phyloP scores from a whole-genome alignment of 2,329 filamentous ascomycete genomes.

The Colletotrichum melonis region DNA sequence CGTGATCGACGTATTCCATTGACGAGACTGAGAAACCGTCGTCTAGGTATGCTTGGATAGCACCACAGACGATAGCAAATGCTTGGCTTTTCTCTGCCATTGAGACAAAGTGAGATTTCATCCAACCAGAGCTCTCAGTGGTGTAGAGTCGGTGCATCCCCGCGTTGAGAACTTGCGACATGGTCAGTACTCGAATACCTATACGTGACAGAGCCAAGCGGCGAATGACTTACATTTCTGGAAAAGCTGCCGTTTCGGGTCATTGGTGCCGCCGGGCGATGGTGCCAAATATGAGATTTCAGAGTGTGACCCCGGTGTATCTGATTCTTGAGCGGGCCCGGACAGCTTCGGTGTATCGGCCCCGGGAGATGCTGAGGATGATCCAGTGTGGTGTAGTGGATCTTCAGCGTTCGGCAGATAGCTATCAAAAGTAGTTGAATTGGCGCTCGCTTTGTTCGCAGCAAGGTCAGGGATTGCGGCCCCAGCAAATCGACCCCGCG shows the following conservation, averaged over 20 bases:
- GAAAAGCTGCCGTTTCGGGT: conserved; percentile 21
- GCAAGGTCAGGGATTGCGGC: conserved; percentile 19
- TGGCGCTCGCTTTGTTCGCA: background rate
- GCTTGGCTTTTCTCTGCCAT: conserved; percentile 26
- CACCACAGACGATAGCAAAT: conserved; percentile 27
- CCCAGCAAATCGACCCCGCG: conserved; percentile 31
- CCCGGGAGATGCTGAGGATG: background rate
- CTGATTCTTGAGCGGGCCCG: background rate
- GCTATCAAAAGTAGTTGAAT: background rate
- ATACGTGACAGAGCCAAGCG: background rate
- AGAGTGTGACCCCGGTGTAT: background rate
- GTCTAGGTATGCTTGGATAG: conserved; percentile 33
- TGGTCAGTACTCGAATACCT: background rate
- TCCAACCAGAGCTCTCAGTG: conserved; percentile 27
- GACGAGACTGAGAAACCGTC: conserved; percentile 30
- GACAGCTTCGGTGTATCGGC: background rate
- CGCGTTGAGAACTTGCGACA: conserved; percentile 18
- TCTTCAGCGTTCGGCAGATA: background rate
- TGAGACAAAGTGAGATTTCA: conserved; percentile 25
- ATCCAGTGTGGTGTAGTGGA: background rate
- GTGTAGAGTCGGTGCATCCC: conserved; percentile 30
- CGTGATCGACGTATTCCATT: conserved; percentile 33
- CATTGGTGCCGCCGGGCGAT: conserved; percentile 8
- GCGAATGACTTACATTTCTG: conserved; percentile 16
- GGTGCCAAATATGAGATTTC: background rate